Evolutionary conservation across 768 basidiomycete genomes (phyloP), one percentile per base, ranked within the genome.

Genomic region (Phaeotremella skinneri): DNA sequence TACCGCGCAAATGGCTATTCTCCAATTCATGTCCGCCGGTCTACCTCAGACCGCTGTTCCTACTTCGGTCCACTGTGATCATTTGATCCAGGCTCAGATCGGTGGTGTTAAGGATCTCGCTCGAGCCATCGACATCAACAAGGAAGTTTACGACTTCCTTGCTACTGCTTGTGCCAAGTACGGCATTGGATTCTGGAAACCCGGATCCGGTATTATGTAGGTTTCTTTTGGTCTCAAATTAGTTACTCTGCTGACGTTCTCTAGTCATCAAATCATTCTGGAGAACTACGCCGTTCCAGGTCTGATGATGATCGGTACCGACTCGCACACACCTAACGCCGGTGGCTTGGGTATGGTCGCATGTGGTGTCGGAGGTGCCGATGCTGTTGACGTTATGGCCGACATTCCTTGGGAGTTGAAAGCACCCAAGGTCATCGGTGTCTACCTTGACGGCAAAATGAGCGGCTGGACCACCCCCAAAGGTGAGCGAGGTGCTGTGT

Each of bases 1-100:
- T 39, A 81, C 80, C 67, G 80, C 79, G 72, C 76, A 71, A 59
- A 99, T 99, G 96, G 96, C 96, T 20, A 85, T 99, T 56, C 84
- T 99, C 66, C 96, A 99, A 83, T 99, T 99, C 85, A 99, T 99
- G 96, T 97, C 96, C 52, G 92, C 96, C 17, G 94, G 94, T 64
- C 92, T 99, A 84, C 90, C 90, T 76, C 94, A 91, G 47, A 91
- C 90, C 39, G 94, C 94, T 47, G 93, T 97, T 64, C 94, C 94
- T 31, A 94, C 94, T 66, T 94, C 96, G 63, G 96, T 99, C 45
- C 94, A 99, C 83, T 97, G 93, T 76, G 94, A 99, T 81, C 94
- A 99, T 80, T 84, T 99, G 76, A 97, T 99, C 73, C 91, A 97
- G 81, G 94, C 94, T 39, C 94, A 97, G 77, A 78, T 92, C 53